Conservation (phyloP, 305 asterid species). For the Plantago coronopus region DNA sequence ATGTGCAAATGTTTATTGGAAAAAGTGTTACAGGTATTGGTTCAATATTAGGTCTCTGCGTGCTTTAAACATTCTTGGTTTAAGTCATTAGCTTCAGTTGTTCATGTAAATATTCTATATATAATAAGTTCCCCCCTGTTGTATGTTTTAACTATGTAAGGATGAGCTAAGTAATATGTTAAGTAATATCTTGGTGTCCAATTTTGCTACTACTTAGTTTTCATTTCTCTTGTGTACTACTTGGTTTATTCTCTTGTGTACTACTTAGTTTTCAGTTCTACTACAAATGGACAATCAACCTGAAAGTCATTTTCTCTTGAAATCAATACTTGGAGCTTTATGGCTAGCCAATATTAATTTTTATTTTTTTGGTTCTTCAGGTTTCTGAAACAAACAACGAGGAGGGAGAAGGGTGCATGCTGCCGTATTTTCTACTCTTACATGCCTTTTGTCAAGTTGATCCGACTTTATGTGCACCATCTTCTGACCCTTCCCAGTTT, state of each 20-base stretch:
- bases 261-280: neutral
- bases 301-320: constrained; percentile 21
- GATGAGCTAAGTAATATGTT: neutral
- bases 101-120: neutral
- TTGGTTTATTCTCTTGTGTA: neutral
- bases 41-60: constrained; percentile 21
- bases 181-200: no score
- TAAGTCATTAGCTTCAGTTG: neutral
- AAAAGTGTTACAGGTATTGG: constrained; percentile 79
- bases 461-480: constrained; percentile 87
- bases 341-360: constrained; percentile 15
- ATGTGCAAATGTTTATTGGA: constrained; percentile 98
- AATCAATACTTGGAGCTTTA: constrained; percentile 10
- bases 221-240: no score
- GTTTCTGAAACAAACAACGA: constrained; percentile 68
- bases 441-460: constrained; percentile 94
- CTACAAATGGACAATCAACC: constrained; percentile 13
- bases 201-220: neutral
- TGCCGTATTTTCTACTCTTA: constrained; percentile 82
- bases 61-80: neutral
- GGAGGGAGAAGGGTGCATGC: constrained; percentile 80
- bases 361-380: constrained; percentile 37
- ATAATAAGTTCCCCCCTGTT: neutral
- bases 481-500: constrained; percentile 98
- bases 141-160: constrained; percentile 11